Evolutionary conservation across 768 basidiomycete genomes (phyloP).

Genomic region (Mycena alexandri): DNA sequence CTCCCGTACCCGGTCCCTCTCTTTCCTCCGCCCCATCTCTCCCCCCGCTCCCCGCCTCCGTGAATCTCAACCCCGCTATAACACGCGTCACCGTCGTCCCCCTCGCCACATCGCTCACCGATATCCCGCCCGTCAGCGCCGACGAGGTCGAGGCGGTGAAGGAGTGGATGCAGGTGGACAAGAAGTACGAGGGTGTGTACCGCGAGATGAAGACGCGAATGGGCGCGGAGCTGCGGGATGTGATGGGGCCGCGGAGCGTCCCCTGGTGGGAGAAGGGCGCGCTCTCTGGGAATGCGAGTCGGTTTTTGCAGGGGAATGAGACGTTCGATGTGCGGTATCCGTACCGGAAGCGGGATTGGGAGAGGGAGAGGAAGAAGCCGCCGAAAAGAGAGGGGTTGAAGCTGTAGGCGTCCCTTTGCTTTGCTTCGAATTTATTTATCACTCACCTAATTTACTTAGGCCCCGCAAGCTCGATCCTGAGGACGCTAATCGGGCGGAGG

Average conservation of each 20-base stretch:
- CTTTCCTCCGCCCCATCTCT: conserved; percentile 46
- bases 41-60: conserved; percentile 58
- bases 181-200: conserved; percentile 64
- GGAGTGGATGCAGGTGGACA: conserved; percentile 75
- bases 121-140: conserved; percentile 66
- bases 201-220: conserved; percentile 66
- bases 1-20: conserved; percentile 43
- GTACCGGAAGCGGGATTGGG: conserved; percentile 50
- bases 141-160: conserved; percentile 67
- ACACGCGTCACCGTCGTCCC: conserved; percentile 76
- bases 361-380: conserved; percentile 62
- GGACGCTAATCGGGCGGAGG: conserved; percentile 76
- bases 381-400: conserved; percentile 77
- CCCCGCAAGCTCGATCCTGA: conserved; percentile 70
- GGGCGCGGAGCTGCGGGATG: conserved; percentile 61
- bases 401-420: conserved; percentile 68
- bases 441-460: conserved; percentile 43
- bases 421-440: conserved; percentile 7
- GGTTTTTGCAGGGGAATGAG: conserved; percentile 57
- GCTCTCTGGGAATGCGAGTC: conserved; percentile 50
- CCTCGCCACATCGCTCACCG: conserved; percentile 60
- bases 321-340: conserved; percentile 68
- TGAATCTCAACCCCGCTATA: conserved; percentile 64
- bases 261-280: conserved; percentile 78
- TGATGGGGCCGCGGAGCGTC: conserved; percentile 54